Conservation (phyloP, 169 alveolate species). For the Sarcocystis neurona region DNA sequence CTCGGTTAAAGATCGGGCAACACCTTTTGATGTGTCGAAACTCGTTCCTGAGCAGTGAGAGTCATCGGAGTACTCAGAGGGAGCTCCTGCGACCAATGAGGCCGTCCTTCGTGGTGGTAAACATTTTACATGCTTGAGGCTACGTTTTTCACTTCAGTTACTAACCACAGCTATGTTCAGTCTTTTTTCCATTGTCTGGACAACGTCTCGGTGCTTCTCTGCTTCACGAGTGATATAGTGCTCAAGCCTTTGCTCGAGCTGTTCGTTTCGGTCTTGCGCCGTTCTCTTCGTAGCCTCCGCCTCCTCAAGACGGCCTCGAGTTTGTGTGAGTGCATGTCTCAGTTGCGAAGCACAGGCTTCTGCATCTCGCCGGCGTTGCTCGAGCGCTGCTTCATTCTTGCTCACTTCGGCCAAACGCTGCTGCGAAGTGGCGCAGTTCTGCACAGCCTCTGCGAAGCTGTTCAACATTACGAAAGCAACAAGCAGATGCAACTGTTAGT, state of each 20-base stretch:
- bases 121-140: too few species aligned
- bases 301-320: background rate
- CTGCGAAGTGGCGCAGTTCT: background rate
- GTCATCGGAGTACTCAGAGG: too few species aligned
- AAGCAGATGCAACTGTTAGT: background rate
- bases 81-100: too few species aligned
- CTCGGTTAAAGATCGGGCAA: too few species aligned
- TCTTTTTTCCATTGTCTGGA: background rate
- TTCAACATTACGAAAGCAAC: background rate
- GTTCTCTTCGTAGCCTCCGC: background rate
- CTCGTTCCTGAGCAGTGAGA: too few species aligned
- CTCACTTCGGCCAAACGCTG: background rate
- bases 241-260: background rate
- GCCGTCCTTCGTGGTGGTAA: too few species aligned
- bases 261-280: background rate
- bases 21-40: too few species aligned
- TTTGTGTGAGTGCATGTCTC: background rate
- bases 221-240: constrained; percentile 2
- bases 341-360: background rate
- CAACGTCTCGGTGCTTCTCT: background rate
- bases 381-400: background rate
- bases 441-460: background rate
- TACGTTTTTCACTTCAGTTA: too few species aligned
- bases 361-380: background rate
- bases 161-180: background rate